phyloP scores from a whole-genome alignment of 176 grass and related monocot species.

The Chrysopogon serrulatus region DNA sequence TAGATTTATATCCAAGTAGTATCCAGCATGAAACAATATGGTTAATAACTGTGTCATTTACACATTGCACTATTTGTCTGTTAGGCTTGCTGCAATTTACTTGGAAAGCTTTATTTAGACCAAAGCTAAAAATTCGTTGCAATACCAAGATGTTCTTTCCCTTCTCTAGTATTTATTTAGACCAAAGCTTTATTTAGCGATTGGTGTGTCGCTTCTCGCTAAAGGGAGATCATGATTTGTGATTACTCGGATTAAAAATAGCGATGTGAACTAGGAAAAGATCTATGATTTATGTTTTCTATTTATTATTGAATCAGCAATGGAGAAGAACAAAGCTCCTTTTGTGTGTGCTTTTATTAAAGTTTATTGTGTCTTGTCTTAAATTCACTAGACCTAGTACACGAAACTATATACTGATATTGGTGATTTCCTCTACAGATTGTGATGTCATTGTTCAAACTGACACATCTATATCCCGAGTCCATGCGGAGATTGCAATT shows the following conservation, averaged over 20 bases:
- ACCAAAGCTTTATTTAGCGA: too few relatives aligned
- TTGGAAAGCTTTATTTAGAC: too few relatives aligned
- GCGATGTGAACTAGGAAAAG: background rate
- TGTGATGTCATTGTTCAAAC: slow-evolving; percentile 85
- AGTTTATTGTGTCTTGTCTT: background rate
- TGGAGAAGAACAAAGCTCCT: background rate
- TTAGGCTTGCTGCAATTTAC: too few relatives aligned
- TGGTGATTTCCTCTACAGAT: slow-evolving; percentile 37
- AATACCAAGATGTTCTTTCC: too few relatives aligned
- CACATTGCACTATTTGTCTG: too few relatives aligned
- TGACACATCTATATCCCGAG: slow-evolving; percentile 82
- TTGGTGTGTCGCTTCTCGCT: background rate
- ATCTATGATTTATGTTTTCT: background rate
- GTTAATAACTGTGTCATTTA: too few relatives aligned
- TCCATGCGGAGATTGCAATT: slow-evolving; percentile 75
- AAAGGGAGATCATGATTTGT: background rate
- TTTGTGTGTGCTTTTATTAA: background rate
- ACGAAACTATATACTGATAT: background rate
- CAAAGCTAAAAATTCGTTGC: too few relatives aligned
- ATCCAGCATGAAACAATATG: too few relatives aligned
- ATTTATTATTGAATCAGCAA: background rate
- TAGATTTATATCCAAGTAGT: too few relatives aligned
- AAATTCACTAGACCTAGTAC: background rate
- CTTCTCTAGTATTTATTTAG: too few relatives aligned
- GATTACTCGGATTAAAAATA: background rate